Conservation (phyloP, 2,329 filamentous ascomycete genomes). For the Trichophyton benhamiae region DNA sequence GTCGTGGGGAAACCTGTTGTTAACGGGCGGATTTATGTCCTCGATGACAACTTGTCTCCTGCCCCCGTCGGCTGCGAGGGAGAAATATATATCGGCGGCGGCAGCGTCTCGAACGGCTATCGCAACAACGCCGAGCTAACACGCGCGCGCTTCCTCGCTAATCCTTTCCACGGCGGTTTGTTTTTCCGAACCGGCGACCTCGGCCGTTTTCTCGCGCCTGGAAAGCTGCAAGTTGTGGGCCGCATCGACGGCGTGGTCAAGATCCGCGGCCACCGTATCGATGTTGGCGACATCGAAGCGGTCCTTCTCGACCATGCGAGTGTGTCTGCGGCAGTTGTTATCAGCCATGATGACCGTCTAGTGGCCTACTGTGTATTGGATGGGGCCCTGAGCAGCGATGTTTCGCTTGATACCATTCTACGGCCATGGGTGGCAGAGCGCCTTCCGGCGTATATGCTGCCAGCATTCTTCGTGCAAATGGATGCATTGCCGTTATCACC, state of each 20-base stretch:
- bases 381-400: not conserved
- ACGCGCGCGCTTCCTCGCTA: constrained; percentile 14
- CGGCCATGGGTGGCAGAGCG: constrained; percentile 7
- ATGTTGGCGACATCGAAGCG: constrained; percentile 3
- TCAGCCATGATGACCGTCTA: not conserved
- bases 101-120: constrained; percentile 18
- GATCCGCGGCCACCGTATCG: constrained; percentile 2
- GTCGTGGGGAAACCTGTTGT: constrained; percentile 21
- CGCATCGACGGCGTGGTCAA: constrained; percentile 3
- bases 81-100: constrained; percentile 31
- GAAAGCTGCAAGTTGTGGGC: constrained; percentile 1
- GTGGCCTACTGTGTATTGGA: constrained; percentile 3
- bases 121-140: constrained; percentile 13
- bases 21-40: constrained; percentile 29
- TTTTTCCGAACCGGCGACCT: constrained; percentile 5
- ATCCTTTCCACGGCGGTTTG: constrained; percentile 8
- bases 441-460: constrained; percentile 25
- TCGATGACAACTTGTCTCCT: constrained; percentile 28
- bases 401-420: not conserved
- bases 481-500: constrained; percentile 22
- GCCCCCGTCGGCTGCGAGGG: constrained; percentile 32
- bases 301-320: not conserved
- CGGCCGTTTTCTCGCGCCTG: not conserved
- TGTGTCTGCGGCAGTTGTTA: not conserved
- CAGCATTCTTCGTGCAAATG: constrained; percentile 28